Evolutionary conservation across 352 stramenopile genomes (phyloP).

Genomic region (Phytophthora pinifolia): DNA sequence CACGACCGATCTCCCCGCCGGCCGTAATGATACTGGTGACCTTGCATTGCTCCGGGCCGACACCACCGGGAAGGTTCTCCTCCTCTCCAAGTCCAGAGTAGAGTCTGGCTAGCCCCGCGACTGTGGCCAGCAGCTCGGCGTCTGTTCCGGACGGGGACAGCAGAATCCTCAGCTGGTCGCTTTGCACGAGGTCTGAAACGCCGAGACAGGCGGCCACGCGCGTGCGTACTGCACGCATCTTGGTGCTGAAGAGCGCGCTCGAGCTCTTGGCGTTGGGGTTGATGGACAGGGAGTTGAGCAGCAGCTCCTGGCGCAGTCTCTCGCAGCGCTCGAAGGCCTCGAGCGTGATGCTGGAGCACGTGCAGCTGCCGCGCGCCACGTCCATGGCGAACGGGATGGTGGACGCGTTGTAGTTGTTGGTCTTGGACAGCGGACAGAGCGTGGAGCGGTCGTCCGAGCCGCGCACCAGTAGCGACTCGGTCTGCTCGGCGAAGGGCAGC

Average conservation of each 20-base stretch:
- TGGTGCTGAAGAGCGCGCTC: constrained; percentile 61
- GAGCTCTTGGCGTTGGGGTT: constrained; percentile 75
- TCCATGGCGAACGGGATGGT: constrained; percentile 66
- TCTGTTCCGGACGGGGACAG: constrained; percentile 87
- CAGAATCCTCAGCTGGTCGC: constrained; percentile 54
- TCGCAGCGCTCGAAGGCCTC: constrained; percentile 69
- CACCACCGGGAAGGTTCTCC: constrained; percentile 25
- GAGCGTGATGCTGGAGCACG: constrained; percentile 76
- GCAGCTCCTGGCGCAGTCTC: constrained; percentile 65
- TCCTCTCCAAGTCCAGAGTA: constrained; percentile 45
- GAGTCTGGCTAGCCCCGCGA: constrained; percentile 63
- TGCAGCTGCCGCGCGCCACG: constrained; percentile 82
- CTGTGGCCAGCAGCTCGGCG: constrained; percentile 81
- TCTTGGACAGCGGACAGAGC: constrained; percentile 68
- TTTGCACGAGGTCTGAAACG: constrained; percentile 50
- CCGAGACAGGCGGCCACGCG: constrained; percentile 64
- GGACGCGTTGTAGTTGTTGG: constrained; percentile 90
- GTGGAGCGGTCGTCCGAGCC: constrained; percentile 87
- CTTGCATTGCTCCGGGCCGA: constrained; percentile 38
- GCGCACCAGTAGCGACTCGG: constrained; percentile 78
- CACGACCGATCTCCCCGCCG: constrained; percentile 82
- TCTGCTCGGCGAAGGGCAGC: constrained; percentile 82
- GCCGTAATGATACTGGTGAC: constrained; percentile 86
- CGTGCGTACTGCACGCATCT: constrained; percentile 57
- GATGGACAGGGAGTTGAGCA: constrained; percentile 83